Evolutionary conservation across 2,329 filamentous ascomycete species (phyloP), one percentile per base, ranked within the genome.

Genomic region (Nemania sp.): DNA sequence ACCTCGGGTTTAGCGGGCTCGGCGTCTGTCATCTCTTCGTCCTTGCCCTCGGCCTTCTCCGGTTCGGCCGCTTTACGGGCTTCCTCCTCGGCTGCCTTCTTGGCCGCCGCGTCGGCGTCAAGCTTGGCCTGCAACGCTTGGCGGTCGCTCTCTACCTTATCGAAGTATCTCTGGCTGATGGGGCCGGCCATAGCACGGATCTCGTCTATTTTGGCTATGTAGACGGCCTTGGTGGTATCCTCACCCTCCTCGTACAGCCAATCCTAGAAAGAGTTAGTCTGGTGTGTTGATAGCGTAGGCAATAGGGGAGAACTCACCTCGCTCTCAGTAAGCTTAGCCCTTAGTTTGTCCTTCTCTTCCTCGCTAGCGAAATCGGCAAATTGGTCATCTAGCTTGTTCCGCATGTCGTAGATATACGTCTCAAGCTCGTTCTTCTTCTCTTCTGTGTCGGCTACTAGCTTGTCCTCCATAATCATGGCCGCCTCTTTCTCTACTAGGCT

Each of bases 371-470:
- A 94, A 57, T 97, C 93, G 72, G 93, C 85, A 80, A 97, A 98
- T 75, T 93, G 88, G 77, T 97, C 94, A 74, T 98, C 93, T 60
- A 98, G 89, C 89, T 98, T 98, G 83, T 93, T 93, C 76, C 95
- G 92, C 79, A 97, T 88, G 77, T 98, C 94, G 84, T 99, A 99
- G 83, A 98, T 98, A 84, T 92, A 97, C 26, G 93, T 90, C 87
- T 99, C 96, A 62, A 99, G 92, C 84, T 98, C 95, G 86, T 99
- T 99, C 93, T 98, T 99, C 90, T 97, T 97, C 86, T 98, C 94
- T 80, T 98, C 96, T 43, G 96, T 99, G 81, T 98, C 96, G 75
- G 93, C 93, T 64, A 99, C 94, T 66, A 98, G 91, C 88, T 98
- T 99, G 85, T 99, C 96, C 82, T 98, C 94, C 89, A 97, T 95